A percentile compares a stretch with the other conserved stretches of the same genome.
These are phyloP conservation scores for Staphylotrichum longicolle DNA, from an alignment of 495 filamentous ascomycete species.

Conservation along the genomic window DNA sequence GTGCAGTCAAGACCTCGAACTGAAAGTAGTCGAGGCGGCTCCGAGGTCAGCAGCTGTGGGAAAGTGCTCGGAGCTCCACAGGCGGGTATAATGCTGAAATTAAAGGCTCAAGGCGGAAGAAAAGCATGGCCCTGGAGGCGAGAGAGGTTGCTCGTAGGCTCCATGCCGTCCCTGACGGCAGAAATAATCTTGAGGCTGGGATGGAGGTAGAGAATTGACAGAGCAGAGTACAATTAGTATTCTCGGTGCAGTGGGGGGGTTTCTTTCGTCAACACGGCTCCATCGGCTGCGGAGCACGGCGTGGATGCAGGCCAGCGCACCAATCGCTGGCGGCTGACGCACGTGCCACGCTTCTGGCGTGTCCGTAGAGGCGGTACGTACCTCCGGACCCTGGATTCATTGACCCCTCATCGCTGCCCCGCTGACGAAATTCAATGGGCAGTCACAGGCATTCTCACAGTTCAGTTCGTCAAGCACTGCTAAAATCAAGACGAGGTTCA, in stretches of 20 bases:
- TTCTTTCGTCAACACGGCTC: conserved; percentile 14
- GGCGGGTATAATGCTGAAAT: too few species aligned
- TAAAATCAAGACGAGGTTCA: too few species aligned
- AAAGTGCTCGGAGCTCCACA: too few species aligned
- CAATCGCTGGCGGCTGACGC: conserved; percentile 14
- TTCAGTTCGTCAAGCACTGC: not conserved
- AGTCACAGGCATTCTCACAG: not conserved
- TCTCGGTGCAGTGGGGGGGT: conserved; percentile 35
- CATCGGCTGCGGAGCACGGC: conserved; percentile 18
- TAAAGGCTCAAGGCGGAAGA: too few species aligned
- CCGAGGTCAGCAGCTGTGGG: conserved; percentile 5
- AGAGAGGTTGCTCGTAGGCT: too few species aligned
- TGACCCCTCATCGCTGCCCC: too few species aligned
- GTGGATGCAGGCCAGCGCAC: conserved; percentile 10
- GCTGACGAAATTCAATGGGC: not conserved
- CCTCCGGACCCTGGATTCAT: not conserved
- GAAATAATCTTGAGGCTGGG: not conserved
- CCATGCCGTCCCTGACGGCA: too few species aligned
- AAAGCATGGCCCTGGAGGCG: too few species aligned
- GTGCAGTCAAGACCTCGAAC: too few species aligned
- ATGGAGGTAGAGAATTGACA: conserved; percentile 20
- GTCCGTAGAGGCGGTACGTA: conserved; percentile 6
- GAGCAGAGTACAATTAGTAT: conserved; percentile 6
- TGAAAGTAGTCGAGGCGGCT: not conserved
- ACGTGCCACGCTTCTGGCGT: conserved; percentile 6